Percentiles rank a stretch among this genome's conserved stretches.
These are phyloP conservation scores for Stylonectria norvegica DNA, from an alignment of 2,329 filamentous ascomycete species.

Conservation along the genomic window DNA sequence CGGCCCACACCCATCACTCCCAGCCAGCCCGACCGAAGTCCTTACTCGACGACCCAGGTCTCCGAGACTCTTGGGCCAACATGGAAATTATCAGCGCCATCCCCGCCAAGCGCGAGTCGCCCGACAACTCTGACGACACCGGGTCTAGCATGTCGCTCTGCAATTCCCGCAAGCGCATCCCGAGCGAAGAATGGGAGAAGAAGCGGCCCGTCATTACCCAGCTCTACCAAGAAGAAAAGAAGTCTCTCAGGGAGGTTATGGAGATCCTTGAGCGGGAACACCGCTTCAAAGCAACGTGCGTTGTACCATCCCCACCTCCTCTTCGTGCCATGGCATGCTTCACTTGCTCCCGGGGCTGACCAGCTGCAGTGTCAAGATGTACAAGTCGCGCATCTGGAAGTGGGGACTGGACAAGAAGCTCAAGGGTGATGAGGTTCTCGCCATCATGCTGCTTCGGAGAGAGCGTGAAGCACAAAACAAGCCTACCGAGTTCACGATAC, in stretches of 20 bases:
- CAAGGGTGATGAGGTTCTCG: conserved; percentile 39
- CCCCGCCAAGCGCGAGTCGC: conserved; percentile 21
- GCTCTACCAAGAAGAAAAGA: conserved; percentile 40
- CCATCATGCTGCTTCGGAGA: conserved; percentile 36
- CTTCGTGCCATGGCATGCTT: not conserved
- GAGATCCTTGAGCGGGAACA: conserved; percentile 37
- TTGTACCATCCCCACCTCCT: conserved; percentile 5
- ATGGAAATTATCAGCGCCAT: conserved; percentile 23
- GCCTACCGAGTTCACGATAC: conserved; percentile 35
- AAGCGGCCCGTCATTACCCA: conserved; percentile 35
- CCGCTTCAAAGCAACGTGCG: conserved; percentile 39
- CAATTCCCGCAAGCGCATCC: conserved; percentile 30
- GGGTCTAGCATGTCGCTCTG: conserved; percentile 25
- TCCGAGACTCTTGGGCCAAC: too few species aligned
- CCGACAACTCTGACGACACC: conserved; percentile 29
- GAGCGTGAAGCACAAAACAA: conserved; percentile 35
- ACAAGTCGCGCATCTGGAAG: conserved; percentile 41
- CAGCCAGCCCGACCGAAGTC: too few species aligned
- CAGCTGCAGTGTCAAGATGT: conserved; percentile 39
- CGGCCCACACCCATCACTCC: too few species aligned
- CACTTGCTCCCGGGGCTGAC: conserved; percentile 1
- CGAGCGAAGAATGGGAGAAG: conserved; percentile 33
- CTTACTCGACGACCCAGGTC: too few species aligned
- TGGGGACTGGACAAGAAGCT: conserved; percentile 43
- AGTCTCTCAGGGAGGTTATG: conserved; percentile 40